phyloP scores from a whole-genome alignment of 1,139 yeast species.

The Blastobotrys serpentis region DNA sequence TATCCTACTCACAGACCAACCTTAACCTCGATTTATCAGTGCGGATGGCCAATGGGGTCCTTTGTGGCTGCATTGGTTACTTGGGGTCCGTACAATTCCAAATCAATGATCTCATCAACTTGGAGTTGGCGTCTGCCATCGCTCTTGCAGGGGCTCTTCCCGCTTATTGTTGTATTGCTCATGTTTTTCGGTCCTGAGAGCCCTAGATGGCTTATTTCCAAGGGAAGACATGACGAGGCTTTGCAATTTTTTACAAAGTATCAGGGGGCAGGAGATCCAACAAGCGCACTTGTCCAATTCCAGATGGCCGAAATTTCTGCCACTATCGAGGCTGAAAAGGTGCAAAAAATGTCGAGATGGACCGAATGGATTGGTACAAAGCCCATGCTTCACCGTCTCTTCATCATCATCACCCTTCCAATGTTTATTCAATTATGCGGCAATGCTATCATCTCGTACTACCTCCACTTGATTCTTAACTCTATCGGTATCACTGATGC shows the following conservation, averaged over 20 bases:
- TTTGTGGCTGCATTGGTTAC: constrained; percentile 55
- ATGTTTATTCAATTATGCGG: constrained; percentile 45
- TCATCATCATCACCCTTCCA: constrained; percentile 35
- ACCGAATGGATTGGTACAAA: constrained; percentile 40
- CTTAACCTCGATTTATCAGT: constrained; percentile 48
- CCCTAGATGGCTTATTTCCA: constrained; percentile 68
- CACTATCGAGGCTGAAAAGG: constrained; percentile 21
- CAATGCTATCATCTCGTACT: constrained; percentile 47
- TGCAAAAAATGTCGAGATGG: constrained; percentile 29
- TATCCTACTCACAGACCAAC: constrained; percentile 46
- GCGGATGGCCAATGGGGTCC: constrained; percentile 55
- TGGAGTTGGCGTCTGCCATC: constrained; percentile 50
- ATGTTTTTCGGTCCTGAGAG: constrained; percentile 51
- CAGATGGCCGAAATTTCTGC: constrained; percentile 27
- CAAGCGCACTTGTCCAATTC: constrained; percentile 23
- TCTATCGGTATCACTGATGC: constrained; percentile 36
- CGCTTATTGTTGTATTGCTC: constrained; percentile 34
- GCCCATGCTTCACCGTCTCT: constrained; percentile 41
- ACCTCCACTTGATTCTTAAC: constrained; percentile 41
- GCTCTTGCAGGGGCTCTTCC: constrained; percentile 42
- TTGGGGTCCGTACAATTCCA: constrained; percentile 42
- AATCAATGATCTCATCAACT: constrained; percentile 21
- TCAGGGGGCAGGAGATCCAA: constrained; percentile 26
- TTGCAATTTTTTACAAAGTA: constrained; percentile 31
- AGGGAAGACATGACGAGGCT: constrained; percentile 53